These are phyloP conservation scores for Lachnellula arida DNA, from an alignment of 2,329 filamentous ascomycete species.

Conservation along the genomic window DNA sequence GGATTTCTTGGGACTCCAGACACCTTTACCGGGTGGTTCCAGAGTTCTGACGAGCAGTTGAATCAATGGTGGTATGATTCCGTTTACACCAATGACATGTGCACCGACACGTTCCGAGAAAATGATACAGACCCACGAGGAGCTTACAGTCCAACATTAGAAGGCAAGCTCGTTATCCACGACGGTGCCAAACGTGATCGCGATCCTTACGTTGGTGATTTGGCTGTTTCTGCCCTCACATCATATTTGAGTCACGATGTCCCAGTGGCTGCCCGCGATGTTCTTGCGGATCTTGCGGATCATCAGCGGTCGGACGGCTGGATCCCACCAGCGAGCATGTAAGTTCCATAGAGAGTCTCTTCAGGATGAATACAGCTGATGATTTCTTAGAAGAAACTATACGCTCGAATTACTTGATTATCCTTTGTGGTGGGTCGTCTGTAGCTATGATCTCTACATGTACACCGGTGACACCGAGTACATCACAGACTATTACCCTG, in stretches of 20 bases:
- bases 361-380: not conserved
- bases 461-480: constrained; percentile 45
- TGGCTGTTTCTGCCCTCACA: constrained; percentile 45
- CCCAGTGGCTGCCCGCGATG: constrained; percentile 39
- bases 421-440: constrained; percentile 49
- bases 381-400: constrained; percentile 37
- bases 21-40: constrained; percentile 47
- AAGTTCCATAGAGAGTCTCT: constrained; percentile 15
- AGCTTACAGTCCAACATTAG: constrained; percentile 39
- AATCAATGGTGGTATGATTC: constrained; percentile 51
- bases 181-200: constrained; percentile 50
- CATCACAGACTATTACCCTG: constrained; percentile 38
- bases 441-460: constrained; percentile 44
- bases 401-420: constrained; percentile 47
- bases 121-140: constrained; percentile 47
- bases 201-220: constrained; percentile 49
- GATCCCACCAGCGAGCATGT: constrained; percentile 51
- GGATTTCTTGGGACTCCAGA: constrained; percentile 44
- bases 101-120: constrained; percentile 41
- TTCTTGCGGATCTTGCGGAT: constrained; percentile 44
- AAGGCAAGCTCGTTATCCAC: constrained; percentile 43
- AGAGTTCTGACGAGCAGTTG: constrained; percentile 45
- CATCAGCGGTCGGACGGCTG: constrained; percentile 48
- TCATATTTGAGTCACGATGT: constrained; percentile 44
- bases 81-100: constrained; percentile 48